Evolutionary conservation across 208 protist species (phyloP), one percentile per base, ranked within the genome.

Genomic region (Porcisia hertigi): DNA sequence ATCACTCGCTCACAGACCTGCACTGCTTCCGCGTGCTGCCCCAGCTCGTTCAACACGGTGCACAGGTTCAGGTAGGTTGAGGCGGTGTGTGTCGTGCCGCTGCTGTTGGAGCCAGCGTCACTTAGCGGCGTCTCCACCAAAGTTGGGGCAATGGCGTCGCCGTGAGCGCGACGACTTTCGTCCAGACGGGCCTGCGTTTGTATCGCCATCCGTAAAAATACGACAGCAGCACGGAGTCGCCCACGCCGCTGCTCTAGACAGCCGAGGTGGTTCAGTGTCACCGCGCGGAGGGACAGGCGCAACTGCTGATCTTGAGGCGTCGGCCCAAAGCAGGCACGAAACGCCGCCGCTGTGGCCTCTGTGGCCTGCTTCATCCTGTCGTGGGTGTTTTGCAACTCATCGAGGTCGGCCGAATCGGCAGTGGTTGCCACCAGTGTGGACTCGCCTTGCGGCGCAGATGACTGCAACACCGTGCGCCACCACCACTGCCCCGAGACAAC

Each of bases 181-280:
- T 91, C 86, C 25, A 92, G 59, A 47, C 77, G 77, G 3, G 80
- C 78, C 71, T 94, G 89, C 3, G 91, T 75, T 30, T 87, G 80
- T 52, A 91, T 82, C 2, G 92, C 88, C 77, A 94, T 84, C 45
- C 86, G 81, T 11, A 98, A 81, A 67, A 94, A 90, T 6, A 75
- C 23, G 3, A 96, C 82, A 11, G 93, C 86, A 5, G 86, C 75
- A 25, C 87, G 80, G 34, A 92, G 73, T 3, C 76, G 76, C 34
- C 84, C 86, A 23, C 94, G 92, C 18, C 92, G 88, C 41, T 90
- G 88, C 74, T 96, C 90, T 81, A 98, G 88, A 75, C 92, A 97
- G 18, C 94, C 94, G 41, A 96, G 84, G 81, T 98, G 96, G 83
- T 98, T 98, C 60, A 89, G 84, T 71, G 94, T 98, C 6, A 92